Base-by-base conservation (phyloP, 2,329 filamentous ascomycete species). In the Helotiales sp. region DNA sequence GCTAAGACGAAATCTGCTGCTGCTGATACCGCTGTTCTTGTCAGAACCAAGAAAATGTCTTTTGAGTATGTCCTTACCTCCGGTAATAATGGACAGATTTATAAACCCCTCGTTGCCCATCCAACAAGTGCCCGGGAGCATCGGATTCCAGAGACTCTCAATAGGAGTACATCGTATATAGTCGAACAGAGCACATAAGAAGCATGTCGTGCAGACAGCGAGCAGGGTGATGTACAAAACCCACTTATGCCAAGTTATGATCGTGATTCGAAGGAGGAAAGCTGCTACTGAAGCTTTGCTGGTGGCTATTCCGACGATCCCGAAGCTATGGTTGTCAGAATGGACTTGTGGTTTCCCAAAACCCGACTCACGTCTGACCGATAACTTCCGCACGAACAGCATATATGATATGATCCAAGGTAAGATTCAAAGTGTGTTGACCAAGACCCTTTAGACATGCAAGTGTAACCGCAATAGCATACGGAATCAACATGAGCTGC, bases 1-100 rank as follows among this genome's bases (percentile, higher is more conserved):
- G 74, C 72, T 2, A 76, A 66, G 17, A 74, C 64, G n/a, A 76
- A 70, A 31, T 77, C 74, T 24, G 50, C 50, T 12, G 33, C 30
- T 31, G 55, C 30, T 2, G 60, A 58, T 12, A 38, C 48, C 24
- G 24, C 50, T 53, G 38, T 24, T 40, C 36, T 5, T 2, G 36
- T 40, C 15, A 40, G 15, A 19, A 19, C 33, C 34, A 2, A 31
- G 6, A 40, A 5, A 19, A 19, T 10, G 15, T 40, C 15, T 4
- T 17, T 40, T n/a, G n/a, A n/a, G n/a, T n/a, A n/a, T n/a, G n/a
- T 4, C 7, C 17, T 3, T 15, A 40, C 36, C 15, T 40, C 36
- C 36, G 5, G 15, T 10, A 15, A 40, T 17, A 15, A 40, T 15
- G 2, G 36, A 40, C 22, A 40, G 15, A 3, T 3, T 40, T 5